A percentile compares a stretch with the other conserved stretches of the same genome.
These are phyloP conservation scores for Colletotrichum sojae DNA, from an alignment of 2,329 filamentous ascomycete genomes.

Conservation along the genomic window DNA sequence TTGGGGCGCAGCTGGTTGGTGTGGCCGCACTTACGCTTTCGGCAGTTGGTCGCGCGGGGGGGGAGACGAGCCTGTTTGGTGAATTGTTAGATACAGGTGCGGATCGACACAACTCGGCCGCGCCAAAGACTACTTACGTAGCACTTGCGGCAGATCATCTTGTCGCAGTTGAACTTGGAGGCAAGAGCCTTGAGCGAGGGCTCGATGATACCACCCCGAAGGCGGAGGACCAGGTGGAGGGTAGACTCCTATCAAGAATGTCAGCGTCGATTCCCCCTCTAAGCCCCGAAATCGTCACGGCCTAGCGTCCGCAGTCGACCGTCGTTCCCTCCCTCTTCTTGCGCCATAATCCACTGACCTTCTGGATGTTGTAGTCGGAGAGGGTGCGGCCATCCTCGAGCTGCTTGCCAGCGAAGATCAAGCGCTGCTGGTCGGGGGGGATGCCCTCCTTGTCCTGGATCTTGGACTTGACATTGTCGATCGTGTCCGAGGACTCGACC, in stretches of 20 bases:
- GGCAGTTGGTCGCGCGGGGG: constrained; percentile 99
- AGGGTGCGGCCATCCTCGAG: constrained; percentile 98
- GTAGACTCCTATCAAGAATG: constrained; percentile 84
- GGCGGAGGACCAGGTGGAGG: constrained; percentile 97
- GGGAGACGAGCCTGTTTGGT: constrained; percentile 80
- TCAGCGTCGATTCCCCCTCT: constrained; percentile 22
- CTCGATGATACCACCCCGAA: constrained; percentile 99
- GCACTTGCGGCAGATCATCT: constrained; percentile 99
- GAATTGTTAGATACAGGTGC: constrained; percentile 4
- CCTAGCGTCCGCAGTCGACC: constrained; percentile 2
- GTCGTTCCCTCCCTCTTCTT: not conserved
- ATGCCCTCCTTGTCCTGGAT: constrained; percentile 99
- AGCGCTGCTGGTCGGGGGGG: constrained; percentile 96
- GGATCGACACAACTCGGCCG: not conserved
- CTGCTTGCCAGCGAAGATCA: constrained; percentile 99
- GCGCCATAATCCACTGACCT: constrained; percentile 71
- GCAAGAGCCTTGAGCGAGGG: constrained; percentile 98
- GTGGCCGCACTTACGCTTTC: constrained; percentile 99
- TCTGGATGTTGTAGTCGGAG: constrained; percentile 99
- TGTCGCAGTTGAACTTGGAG: constrained; percentile 99
- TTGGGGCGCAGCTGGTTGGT: constrained; percentile 99
- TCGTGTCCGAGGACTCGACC: constrained; percentile 98
- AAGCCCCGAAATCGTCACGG: not conserved
- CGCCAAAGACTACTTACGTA: constrained; percentile 78
- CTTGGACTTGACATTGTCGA: constrained; percentile 99